Conservation (phyloP, 2,329 filamentous ascomycete genomes). For the Colletotrichum viniferum region DNA sequence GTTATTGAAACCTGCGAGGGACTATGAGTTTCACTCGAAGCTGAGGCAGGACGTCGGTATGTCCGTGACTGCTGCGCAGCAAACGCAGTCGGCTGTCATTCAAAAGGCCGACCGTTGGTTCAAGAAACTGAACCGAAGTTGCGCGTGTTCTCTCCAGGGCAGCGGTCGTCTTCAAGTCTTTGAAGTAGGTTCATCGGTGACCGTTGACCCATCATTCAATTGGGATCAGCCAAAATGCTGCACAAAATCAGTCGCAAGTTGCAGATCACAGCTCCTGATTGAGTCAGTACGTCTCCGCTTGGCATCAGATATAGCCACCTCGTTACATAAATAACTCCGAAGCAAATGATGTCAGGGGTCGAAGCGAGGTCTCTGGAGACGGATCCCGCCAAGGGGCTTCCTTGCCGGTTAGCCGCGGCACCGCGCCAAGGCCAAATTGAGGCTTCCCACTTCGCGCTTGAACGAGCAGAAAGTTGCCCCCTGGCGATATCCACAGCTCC, state of each 20-base stretch:
- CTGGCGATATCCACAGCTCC: not conserved
- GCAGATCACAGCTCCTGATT: not conserved
- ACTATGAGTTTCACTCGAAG: not conserved
- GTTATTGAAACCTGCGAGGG: not conserved
- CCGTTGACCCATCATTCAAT: not conserved
- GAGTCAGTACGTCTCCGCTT: not conserved
- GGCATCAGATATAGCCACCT: not conserved
- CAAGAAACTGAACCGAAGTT: not conserved
- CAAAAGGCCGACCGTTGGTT: not conserved
- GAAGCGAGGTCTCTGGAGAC: not conserved
- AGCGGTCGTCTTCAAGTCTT: not conserved
- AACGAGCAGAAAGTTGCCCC: not conserved
- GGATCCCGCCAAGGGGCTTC: conserved; percentile 7
- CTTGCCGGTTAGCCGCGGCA: conserved; percentile 4
- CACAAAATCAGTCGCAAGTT: not conserved
- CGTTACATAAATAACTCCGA: not conserved
- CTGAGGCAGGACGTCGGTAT: not conserved
- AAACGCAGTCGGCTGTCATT: not conserved
- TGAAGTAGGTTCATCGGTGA: not conserved
- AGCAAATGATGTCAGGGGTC: not conserved
- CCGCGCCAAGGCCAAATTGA: not conserved
- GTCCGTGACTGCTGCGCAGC: not conserved
- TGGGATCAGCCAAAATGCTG: not conserved
- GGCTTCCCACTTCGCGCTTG: not conserved
- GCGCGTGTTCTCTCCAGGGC: not conserved